These are phyloP conservation scores for Starmera quercuum DNA, from an alignment of 805 yeast genomes.

Conservation along the genomic window DNA sequence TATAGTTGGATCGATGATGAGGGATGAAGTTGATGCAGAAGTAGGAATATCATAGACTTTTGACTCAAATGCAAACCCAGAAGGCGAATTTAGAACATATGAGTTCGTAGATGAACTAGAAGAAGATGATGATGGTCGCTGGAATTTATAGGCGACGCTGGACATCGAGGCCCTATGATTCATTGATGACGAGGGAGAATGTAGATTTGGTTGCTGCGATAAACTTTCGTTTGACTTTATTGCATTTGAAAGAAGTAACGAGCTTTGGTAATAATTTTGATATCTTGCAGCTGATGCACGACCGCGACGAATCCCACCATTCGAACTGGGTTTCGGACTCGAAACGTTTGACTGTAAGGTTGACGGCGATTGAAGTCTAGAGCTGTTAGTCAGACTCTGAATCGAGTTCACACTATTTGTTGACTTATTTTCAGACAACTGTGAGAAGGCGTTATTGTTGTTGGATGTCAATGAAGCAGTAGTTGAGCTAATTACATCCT, in stretches of 20 bases:
- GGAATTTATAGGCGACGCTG: conserved; percentile 14
- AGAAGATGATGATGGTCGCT: conserved; percentile 8
- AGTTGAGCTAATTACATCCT: conserved; percentile 1
- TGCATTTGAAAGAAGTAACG: conserved; percentile 35
- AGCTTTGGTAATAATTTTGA: conserved; percentile 40
- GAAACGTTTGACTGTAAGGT: conserved; percentile 5
- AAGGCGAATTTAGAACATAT: conserved; percentile 11
- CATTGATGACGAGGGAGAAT: background rate
- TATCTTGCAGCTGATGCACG: conserved; percentile 42
- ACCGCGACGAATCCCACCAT: conserved; percentile 19
- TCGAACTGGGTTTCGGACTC: conserved; percentile 14
- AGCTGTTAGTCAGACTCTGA: conserved; percentile 3
- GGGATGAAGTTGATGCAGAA: conserved; percentile 1
- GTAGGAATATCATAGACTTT: conserved; percentile 28
- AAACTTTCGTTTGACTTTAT: conserved; percentile 31
- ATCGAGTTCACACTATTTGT: conserved; percentile 11
- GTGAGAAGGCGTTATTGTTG: background rate
- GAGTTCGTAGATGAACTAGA: conserved; percentile 10
- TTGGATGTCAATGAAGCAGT: conserved; percentile 12
- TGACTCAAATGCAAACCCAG: conserved; percentile 28
- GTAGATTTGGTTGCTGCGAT: conserved; percentile 4
- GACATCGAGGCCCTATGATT: conserved; percentile 15
- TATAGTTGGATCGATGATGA: background rate
- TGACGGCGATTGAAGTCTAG: conserved; percentile 3
- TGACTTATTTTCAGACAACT: conserved; percentile 13